Evolutionary conservation across 208 protist genomes (phyloP).

Genomic region (Acanthamoeba triangularis): DNA sequence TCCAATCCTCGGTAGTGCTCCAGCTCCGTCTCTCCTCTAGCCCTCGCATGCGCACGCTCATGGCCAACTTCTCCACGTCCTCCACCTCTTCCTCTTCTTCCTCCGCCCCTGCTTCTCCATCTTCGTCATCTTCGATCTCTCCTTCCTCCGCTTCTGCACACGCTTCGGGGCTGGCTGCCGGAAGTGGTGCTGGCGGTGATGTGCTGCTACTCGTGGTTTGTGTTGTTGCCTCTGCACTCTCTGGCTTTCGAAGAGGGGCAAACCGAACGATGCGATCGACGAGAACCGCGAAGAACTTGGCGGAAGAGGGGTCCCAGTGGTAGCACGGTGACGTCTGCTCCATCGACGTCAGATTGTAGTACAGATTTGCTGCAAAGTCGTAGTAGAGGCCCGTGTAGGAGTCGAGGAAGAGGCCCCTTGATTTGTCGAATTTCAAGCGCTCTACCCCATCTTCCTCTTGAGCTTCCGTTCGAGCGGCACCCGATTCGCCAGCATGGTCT

Average conservation of each 20-base stretch:
- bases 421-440: not conserved
- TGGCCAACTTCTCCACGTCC: not conserved
- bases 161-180: not conserved
- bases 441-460: not conserved
- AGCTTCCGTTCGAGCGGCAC: not conserved
- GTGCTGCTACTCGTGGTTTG: not conserved
- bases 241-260: not conserved
- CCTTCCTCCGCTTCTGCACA: not conserved
- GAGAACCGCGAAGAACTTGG: slow-evolving; percentile 11
- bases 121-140: not conserved
- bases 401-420: not conserved
- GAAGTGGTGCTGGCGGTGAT: not conserved
- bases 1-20: not conserved
- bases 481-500: not conserved
- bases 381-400: slow-evolving; percentile 43
- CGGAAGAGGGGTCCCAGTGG: slow-evolving; percentile 2
- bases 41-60: not conserved
- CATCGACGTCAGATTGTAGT: slow-evolving; percentile 37
- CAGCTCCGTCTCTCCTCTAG: not conserved
- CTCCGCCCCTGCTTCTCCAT: not conserved
- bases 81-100: not conserved
- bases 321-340: slow-evolving; percentile 56
- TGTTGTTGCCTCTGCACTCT: not conserved
- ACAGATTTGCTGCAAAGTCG: slow-evolving; percentile 10
- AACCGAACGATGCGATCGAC: slow-evolving; percentile 25